phyloP scores from a whole-genome alignment of 129 eudicot genomes.

The Sambucus nigra region DNA sequence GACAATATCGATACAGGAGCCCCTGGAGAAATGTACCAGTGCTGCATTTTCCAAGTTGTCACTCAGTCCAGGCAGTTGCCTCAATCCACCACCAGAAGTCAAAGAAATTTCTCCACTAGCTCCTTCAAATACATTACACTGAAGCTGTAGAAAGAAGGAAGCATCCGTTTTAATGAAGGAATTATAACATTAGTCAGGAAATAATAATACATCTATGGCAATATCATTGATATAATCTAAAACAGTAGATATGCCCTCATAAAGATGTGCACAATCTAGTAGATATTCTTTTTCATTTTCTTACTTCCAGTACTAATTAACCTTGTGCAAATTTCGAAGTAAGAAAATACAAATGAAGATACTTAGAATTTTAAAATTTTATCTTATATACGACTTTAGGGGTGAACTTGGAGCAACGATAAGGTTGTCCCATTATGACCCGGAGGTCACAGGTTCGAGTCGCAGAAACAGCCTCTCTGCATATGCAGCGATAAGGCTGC shows the following conservation, averaged over 20 bases:
- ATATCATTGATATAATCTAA: too few species aligned
- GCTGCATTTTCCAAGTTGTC: slow-evolving; percentile 84
- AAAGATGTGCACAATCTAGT: background rate
- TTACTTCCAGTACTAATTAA: background rate
- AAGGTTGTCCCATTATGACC: too few species aligned
- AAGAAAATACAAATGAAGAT: too few species aligned
- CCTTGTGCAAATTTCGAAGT: background rate
- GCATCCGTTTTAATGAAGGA: background rate
- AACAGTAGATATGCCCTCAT: too few species aligned
- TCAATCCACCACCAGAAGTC: slow-evolving; percentile 86
- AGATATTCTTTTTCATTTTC: background rate
- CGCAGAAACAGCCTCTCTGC: too few species aligned
- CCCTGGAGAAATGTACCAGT: slow-evolving; percentile 34
- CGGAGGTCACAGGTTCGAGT: too few species aligned
- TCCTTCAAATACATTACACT: slow-evolving; percentile 95
- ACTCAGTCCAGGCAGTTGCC: slow-evolving; percentile 75
- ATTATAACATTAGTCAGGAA: too few species aligned
- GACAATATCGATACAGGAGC: background rate
- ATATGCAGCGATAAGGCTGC: too few species aligned
- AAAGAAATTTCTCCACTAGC: slow-evolving; percentile 79
- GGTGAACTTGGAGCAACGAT: too few species aligned
- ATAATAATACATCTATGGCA: too few species aligned
- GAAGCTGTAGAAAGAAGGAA: slow-evolving; percentile 38
- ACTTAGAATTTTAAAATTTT: too few species aligned
- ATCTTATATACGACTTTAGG: too few species aligned